Evolutionary conservation across 345 rosid species (phyloP).

Genomic region (Crucihimalaya himalaica): DNA sequence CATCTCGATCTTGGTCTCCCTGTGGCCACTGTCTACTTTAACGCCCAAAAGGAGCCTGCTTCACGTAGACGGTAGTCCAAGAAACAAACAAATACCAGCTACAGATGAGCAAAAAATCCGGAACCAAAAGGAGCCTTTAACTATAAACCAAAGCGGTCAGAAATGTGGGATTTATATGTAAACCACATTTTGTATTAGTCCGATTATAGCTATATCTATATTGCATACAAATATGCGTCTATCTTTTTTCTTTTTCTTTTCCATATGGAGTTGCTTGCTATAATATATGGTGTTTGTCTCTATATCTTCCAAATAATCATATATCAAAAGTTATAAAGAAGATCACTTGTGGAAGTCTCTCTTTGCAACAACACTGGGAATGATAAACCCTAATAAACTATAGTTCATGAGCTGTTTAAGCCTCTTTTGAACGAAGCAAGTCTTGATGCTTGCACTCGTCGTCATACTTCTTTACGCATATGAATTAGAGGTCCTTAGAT

Average conservation of each 20-base stretch:
- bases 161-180: conserved; percentile 29
- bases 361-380: background rate
- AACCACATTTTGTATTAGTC: conserved; percentile 32
- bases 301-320: background rate
- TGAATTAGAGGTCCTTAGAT: background rate
- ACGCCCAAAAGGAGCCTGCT: conserved; percentile 85
- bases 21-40: conserved; percentile 78
- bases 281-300: conserved; percentile 25
- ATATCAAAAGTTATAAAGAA: background rate
- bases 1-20: conserved; percentile 71
- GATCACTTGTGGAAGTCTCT: background rate
- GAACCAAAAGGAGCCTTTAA: conserved; percentile 61
- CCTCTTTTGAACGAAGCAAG: background rate
- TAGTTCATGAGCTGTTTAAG: background rate
- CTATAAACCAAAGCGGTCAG: background rate
- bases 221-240: no score
- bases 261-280: no score
- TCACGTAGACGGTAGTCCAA: conserved; percentile 52
- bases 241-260: no score
- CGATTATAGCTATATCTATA: conserved; percentile 18
- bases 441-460: no score
- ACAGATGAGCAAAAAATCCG: background rate
- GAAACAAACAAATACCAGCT: background rate
- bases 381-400: background rate
- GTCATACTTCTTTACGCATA: background rate